phyloP scores from a whole-genome alignment of 1,139 yeast species.

The Sporopachydermia cereana region DNA sequence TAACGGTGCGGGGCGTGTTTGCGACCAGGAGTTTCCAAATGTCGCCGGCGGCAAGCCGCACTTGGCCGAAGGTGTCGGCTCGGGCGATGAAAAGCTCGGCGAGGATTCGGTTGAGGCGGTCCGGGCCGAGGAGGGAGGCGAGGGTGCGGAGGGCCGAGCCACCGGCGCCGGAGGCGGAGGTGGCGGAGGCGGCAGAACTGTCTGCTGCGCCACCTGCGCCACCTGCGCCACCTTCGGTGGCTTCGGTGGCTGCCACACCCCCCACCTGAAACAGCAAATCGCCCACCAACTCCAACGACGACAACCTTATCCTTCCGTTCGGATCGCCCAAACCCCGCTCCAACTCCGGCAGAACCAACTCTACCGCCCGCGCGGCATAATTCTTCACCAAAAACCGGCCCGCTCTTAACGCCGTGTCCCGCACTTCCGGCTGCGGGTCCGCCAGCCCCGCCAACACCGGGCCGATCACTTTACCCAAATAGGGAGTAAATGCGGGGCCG shows the following conservation, averaged over 20 bases:
- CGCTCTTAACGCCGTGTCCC: conserved; percentile 85
- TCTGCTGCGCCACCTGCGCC: conserved; percentile 31
- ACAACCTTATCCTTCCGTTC: conserved; percentile 78
- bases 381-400: conserved; percentile 87
- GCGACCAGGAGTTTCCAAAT: conserved; percentile 97
- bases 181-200: conserved; percentile 45
- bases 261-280: conserved; percentile 90
- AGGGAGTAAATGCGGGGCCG: conserved; percentile 87
- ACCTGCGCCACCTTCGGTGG: conserved; percentile 18
- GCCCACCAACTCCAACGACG: conserved; percentile 95
- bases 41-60: conserved; percentile 84
- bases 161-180: conserved; percentile 55
- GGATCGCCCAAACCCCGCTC: conserved; percentile 80
- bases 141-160: conserved; percentile 57
- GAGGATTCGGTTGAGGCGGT: conserved; percentile 78
- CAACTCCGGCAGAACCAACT: conserved; percentile 83
- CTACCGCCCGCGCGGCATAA: conserved; percentile 90
- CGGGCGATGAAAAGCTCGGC: conserved; percentile 85
- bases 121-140: conserved; percentile 71
- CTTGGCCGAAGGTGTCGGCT: conserved; percentile 80
- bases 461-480: conserved; percentile 73
- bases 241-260: conserved; percentile 46
- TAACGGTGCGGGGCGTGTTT: conserved; percentile 92
- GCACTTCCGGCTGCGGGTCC: conserved; percentile 72
- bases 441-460: conserved; percentile 89